Evolutionary conservation across 768 basidiomycete genomes (phyloP), one percentile per base, ranked within the genome.

Genomic region (Podaxis sp.): DNA sequence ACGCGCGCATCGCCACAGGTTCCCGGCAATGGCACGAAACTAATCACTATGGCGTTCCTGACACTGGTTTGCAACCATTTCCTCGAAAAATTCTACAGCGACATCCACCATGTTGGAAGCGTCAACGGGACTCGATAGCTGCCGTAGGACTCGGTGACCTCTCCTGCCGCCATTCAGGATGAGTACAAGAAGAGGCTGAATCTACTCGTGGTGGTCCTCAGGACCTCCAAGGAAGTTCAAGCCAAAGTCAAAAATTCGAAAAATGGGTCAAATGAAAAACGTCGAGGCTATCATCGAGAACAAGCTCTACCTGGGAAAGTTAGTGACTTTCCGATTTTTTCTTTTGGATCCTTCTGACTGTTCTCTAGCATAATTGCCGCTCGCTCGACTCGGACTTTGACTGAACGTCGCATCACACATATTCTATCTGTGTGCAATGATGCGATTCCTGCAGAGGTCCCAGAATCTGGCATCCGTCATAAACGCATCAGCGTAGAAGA

Each of bases 401-500:
- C 84, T 55, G 89, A 91, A 72, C 85, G 86, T 66, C 84, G 84
- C 63, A 88, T 93, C 64, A 90, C 89, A 4, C 91, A 93, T 74
- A 85, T 93, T 55, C 72, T 93, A 17, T 92, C 90, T 51, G 90
- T 91, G 58, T 92, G 91, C 69, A 72, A 76, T 38, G 91, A 93
- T 59, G 79, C 80, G 4, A 89, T 90, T 55, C 88, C 89, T 49
- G 85, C 87, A 52, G 89, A 91, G 66, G 72, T 84, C 27, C 86
- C 88, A 24, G 83, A 85, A 68, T 90, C 88, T 64, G 89, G 88
- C 22, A 80, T 89, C 55, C 74, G 73, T 52, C 91, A 93, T 72
- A 77, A 88, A 75, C 87, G 88, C 62, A 87, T 93, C 68, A 78
- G 82, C 60, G 82, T 89, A 33, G 84, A 88, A 66, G 88, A 90